A percentile compares a stretch with the other conserved stretches of the same genome.
Evolutionary conservation across 306 rosid genomes (phyloP).

Genomic region (Cucumis cinereus): DNA sequence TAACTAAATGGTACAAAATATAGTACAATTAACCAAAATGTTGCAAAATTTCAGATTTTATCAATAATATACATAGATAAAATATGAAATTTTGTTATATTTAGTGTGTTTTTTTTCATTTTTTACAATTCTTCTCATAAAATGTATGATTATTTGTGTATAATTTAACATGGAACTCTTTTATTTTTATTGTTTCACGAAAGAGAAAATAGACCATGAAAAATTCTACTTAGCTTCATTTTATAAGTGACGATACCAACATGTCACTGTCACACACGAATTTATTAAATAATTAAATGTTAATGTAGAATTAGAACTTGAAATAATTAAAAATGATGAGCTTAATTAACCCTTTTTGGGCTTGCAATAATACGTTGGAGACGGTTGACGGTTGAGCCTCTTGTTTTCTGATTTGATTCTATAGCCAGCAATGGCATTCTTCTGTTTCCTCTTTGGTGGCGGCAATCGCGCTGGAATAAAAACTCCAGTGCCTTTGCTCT

Average conservation of each 20-base stretch:
- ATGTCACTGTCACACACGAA: background rate
- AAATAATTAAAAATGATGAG: background rate
- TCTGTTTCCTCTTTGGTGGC: background rate
- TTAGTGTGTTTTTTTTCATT: too few species aligned
- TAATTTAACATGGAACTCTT: too few species aligned
- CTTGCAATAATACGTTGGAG: background rate
- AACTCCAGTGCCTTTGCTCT: slow-evolving; percentile 6
- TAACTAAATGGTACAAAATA: too few species aligned
- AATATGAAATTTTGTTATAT: too few species aligned
- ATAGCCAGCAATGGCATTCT: background rate
- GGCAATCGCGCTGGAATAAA: background rate
- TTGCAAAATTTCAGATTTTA: too few species aligned
- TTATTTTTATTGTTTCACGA: background rate
- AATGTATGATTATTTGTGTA: too few species aligned
- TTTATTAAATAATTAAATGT: background rate
- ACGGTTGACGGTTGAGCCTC: background rate
- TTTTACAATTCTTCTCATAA: too few species aligned
- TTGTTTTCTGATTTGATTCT: background rate
- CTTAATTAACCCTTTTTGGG: background rate
- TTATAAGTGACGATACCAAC: background rate
- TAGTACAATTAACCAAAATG: too few species aligned
- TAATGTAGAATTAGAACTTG: background rate
- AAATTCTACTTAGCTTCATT: background rate
- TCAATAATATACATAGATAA: too few species aligned
- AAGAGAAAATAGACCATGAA: background rate